These are phyloP conservation scores for Sclerotinia sclerotiorum DNA, from an alignment of 2,329 filamentous ascomycete genomes.

Conservation along the genomic window DNA sequence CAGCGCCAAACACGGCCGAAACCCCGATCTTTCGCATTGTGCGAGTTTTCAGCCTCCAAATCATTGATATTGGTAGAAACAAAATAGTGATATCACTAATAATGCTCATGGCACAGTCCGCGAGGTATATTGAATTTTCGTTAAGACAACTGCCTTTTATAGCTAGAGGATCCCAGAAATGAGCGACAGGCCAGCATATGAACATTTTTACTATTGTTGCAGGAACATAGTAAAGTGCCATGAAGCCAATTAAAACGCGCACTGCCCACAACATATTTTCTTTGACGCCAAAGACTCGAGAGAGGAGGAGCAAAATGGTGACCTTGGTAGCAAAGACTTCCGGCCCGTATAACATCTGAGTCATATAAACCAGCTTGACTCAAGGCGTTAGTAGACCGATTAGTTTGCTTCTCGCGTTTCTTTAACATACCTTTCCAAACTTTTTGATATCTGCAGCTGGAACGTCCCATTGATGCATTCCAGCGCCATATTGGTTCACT, in stretches of 20 bases:
- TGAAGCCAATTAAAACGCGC: not conserved
- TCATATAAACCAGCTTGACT: not conserved
- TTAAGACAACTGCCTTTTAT: slow-evolving; percentile 1
- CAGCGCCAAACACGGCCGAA: slow-evolving; percentile 1
- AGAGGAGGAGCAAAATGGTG: slow-evolving; percentile 5
- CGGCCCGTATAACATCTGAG: not conserved
- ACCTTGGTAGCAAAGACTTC: slow-evolving; percentile 4
- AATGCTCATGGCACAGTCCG: slow-evolving; percentile 7
- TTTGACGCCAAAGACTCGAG: slow-evolving; percentile 4
- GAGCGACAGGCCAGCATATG: slow-evolving; percentile 14
- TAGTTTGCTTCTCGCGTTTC: not conserved
- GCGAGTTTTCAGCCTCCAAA: slow-evolving; percentile 2
- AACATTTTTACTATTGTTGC: slow-evolving; percentile 3
- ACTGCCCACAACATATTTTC: slow-evolving; percentile 7
- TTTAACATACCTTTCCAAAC: not conserved
- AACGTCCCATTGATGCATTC: not conserved
- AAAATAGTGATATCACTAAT: slow-evolving; percentile 13
- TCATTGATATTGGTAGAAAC: not conserved
- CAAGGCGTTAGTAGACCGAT: not conserved
- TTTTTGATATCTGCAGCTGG: not conserved
- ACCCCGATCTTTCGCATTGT: slow-evolving; percentile 10
- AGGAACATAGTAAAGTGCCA: slow-evolving; percentile 9
- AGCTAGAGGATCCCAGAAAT: slow-evolving; percentile 12
- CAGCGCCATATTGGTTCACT: slow-evolving; percentile 5
- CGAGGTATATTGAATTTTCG: slow-evolving; percentile 5